Percentiles rank a stretch among this genome's conserved stretches.
Conservation (phyloP, 2,329 filamentous ascomycete genomes). For the Ophiosphaerella herpotricha region DNA sequence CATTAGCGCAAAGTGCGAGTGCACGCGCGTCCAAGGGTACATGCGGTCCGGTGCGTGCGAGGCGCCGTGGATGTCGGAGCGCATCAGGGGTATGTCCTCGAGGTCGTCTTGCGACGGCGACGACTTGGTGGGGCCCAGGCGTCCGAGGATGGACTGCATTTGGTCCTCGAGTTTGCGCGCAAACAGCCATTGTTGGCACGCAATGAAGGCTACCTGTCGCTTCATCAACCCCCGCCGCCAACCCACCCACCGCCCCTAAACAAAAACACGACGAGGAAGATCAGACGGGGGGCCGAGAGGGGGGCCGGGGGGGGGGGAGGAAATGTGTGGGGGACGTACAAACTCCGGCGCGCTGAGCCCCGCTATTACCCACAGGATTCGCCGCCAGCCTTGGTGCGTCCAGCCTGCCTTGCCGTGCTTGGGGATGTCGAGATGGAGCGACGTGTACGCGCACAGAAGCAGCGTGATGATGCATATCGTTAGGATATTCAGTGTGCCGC, state of each 20-base stretch:
- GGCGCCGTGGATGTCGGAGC: too few relatives aligned
- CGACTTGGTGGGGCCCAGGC: neutral
- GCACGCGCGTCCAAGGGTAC: conserved; percentile 7
- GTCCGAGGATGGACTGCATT: neutral
- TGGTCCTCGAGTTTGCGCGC: neutral
- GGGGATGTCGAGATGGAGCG: conserved; percentile 16
- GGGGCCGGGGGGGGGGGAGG: too few relatives aligned
- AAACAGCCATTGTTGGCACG: neutral
- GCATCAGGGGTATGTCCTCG: too few relatives aligned
- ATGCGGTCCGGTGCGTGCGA: neutral
- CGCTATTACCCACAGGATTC: conserved; percentile 4
- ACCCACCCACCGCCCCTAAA: too few relatives aligned
- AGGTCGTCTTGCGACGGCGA: too few relatives aligned
- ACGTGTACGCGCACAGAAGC: conserved; percentile 12
- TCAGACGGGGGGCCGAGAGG: too few relatives aligned
- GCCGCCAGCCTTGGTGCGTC: neutral
- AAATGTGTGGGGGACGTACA: neutral
- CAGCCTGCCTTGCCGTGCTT: conserved; percentile 3
- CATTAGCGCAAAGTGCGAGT: conserved; percentile 14
- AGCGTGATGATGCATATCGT: conserved; percentile 16
- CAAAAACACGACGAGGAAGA: too few relatives aligned
- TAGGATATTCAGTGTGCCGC: conserved; percentile 15
- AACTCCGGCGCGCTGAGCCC: conserved; percentile 13
- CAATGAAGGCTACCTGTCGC: conserved; percentile 5
- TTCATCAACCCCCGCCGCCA: neutral